These are phyloP conservation scores for Exophiala aquamarina DNA, from an alignment of 2,329 filamentous ascomycete species.

Conservation along the genomic window DNA sequence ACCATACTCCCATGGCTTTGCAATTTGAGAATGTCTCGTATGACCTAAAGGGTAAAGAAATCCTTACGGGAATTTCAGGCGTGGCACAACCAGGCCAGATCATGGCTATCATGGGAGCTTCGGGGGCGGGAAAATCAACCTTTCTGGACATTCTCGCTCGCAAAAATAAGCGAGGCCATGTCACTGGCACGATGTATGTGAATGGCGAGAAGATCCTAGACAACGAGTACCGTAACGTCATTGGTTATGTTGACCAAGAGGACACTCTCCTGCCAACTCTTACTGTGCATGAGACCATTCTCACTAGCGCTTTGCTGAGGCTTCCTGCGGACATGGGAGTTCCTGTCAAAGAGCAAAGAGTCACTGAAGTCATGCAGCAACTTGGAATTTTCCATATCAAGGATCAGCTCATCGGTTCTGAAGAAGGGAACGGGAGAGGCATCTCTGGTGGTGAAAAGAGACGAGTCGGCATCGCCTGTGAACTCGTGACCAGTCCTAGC, in stretches of 20 bases:
- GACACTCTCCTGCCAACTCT: slow-evolving; percentile 94
- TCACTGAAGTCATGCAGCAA: slow-evolving; percentile 91
- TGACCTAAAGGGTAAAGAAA: slow-evolving; percentile 80
- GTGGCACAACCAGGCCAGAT: slow-evolving; percentile 93
- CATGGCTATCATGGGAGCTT: slow-evolving; percentile 96
- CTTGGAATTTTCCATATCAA: slow-evolving; percentile 92
- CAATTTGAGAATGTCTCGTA: slow-evolving; percentile 90
- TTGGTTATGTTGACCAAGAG: slow-evolving; percentile 97
- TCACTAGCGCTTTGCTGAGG: slow-evolving; percentile 87
- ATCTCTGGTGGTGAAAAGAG: slow-evolving; percentile 97
- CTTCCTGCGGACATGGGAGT: slow-evolving; percentile 90
- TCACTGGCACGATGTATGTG: slow-evolving; percentile 80
- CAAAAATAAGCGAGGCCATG: slow-evolving; percentile 88
- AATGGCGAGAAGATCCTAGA: slow-evolving; percentile 90
- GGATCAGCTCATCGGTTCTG: slow-evolving; percentile 92
- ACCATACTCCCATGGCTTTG: slow-evolving; percentile 86
- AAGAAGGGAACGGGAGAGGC: slow-evolving; percentile 89
- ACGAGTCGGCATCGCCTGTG: slow-evolving; percentile 93
- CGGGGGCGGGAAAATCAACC: slow-evolving; percentile 94
- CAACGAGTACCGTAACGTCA: slow-evolving; percentile 81
- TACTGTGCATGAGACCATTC: slow-evolving; percentile 95
- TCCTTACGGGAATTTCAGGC: slow-evolving; percentile 76
- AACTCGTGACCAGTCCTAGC: slow-evolving; percentile 93
- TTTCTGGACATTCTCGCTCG: slow-evolving; percentile 94
- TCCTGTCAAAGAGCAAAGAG: slow-evolving; percentile 83